Evolutionary conservation across 2,329 filamentous ascomycete genomes (phyloP).

Genomic region (Colletotrichum lindemuthianum): DNA sequence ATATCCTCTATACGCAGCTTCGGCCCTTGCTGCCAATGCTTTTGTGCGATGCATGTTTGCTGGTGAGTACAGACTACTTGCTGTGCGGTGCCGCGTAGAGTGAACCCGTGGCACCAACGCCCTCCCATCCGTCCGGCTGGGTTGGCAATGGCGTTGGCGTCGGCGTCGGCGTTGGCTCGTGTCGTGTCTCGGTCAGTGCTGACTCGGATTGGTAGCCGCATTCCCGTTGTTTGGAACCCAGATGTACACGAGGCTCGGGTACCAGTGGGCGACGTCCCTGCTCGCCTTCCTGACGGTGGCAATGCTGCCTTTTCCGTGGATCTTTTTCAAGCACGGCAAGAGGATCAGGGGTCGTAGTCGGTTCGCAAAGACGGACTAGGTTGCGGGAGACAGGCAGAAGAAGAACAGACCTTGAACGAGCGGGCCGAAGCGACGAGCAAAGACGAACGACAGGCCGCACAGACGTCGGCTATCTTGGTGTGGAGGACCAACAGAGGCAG

Average conservation of each 20-base stretch:
- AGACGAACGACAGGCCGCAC: slow-evolving; percentile 21
- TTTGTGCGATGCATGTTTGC: slow-evolving; percentile 83
- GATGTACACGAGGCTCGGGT: slow-evolving; percentile 76
- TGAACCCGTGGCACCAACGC: slow-evolving; percentile 22
- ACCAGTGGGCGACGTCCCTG: slow-evolving; percentile 74
- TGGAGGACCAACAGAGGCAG: slow-evolving; percentile 13
- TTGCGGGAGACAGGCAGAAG: slow-evolving; percentile 1
- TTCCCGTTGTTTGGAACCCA: slow-evolving; percentile 81
- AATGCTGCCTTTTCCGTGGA: slow-evolving; percentile 72
- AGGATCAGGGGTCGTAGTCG: slow-evolving; percentile 63
- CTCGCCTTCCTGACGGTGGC: slow-evolving; percentile 69
- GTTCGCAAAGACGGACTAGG: slow-evolving; percentile 52
- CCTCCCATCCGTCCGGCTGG: slow-evolving; percentile 38
- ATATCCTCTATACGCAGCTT: slow-evolving; percentile 79
- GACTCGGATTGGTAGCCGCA: slow-evolving; percentile 59
- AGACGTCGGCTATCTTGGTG: slow-evolving; percentile 13
- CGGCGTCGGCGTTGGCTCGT: too few species aligned
- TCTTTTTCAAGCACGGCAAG: slow-evolving; percentile 72
- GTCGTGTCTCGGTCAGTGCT: slow-evolving; percentile 22
- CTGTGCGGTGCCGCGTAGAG: too few species aligned
- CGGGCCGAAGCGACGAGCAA: slow-evolving; percentile 15
- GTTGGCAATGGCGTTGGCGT: not conserved
- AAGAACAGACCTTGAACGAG: slow-evolving; percentile 5
- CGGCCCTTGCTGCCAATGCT: slow-evolving; percentile 84
- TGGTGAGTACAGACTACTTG: slow-evolving; percentile 51